Base-by-base conservation (phyloP, 768 basidiomycete species). In the Naganishia vaughanmartiniae region DNA sequence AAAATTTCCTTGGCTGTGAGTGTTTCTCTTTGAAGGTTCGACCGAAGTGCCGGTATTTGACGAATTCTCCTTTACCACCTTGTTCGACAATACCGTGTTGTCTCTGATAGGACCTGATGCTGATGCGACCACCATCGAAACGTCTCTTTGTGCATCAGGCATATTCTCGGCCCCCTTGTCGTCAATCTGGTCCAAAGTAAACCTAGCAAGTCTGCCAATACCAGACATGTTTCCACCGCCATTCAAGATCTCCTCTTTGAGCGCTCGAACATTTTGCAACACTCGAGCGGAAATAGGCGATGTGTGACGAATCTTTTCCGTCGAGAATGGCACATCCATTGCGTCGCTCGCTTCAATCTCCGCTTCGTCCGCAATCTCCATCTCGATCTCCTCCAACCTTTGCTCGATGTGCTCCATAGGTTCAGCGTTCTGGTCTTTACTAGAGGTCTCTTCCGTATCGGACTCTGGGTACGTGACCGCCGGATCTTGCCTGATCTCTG, bases 201-300 rank as follows among this genome's bases (percentile, higher is more conserved):
- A 24, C 19, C 57, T 58, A 36, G 31, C n/a, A 34, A 36, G n/a
- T 39, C 11, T 31, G 15, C n/a, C 31, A 24, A 31, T 36, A 1
- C n/a, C 34, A 17, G 34, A 42, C 24, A 36, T 42, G 15, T 42
- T 42, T 12, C 54, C 54, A 34, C 54, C 33, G 28, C 68, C 68
- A 30, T 58, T 69, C 56, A 69, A 34, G 14, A 69, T 69, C 48
- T 69, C 68, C 21, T 69, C 56, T 48, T 69, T 69, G 42, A 69
- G 57, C 42, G 56, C 68, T 24, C 58, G 56, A 34, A 69, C 56
- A 33, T 69, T 69, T 31, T 69, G 68, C 48, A 69, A 69, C 12
- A 69, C 68, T 31, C 58, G 68, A 21, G 46, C 57, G 17, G 68
- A 53, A 21, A 69, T 58, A 39, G 68, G 60, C 60, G 60, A 63